A percentile compares a stretch with the other conserved stretches of the same genome.
Evolutionary conservation across 768 basidiomycete genomes (phyloP).

Genomic region (Boletales sp.): DNA sequence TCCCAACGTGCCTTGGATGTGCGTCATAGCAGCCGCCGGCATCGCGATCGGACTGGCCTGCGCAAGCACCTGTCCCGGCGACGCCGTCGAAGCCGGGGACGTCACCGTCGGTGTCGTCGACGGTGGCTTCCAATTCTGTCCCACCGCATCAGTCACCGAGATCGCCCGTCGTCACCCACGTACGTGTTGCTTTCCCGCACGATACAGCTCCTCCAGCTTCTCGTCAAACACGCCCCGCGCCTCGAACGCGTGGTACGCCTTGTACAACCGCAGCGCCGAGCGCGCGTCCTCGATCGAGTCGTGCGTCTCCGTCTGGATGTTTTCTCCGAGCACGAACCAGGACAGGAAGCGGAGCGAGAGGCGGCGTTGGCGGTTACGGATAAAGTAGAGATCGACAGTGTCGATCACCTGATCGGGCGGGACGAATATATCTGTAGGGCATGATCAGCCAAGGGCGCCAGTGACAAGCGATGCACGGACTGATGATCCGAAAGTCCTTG

Average conservation of each 20-base stretch:
- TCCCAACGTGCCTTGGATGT: neutral
- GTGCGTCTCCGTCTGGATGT: slow-evolving; percentile 91
- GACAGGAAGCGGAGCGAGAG: slow-evolving; percentile 90
- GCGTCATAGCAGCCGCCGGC: neutral
- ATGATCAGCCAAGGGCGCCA: neutral
- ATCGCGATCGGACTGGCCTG: slow-evolving; percentile 2
- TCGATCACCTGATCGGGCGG: slow-evolving; percentile 95
- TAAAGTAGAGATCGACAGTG: slow-evolving; percentile 94
- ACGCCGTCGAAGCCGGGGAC: neutral
- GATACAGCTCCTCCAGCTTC: slow-evolving; percentile 82
- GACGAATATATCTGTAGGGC: slow-evolving; percentile 79
- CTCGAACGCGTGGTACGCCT: slow-evolving; percentile 75
- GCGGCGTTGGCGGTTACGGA: slow-evolving; percentile 76
- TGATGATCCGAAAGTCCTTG: slow-evolving; percentile 98
- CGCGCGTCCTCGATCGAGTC: slow-evolving; percentile 98
- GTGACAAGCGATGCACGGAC: slow-evolving; percentile 43
- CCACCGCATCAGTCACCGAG: neutral
- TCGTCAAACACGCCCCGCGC: slow-evolving; percentile 76
- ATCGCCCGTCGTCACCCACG: slow-evolving; percentile 32
- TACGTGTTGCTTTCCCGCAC: slow-evolving; percentile 72
- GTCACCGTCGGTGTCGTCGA: slow-evolving; percentile 6
- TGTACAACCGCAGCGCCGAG: slow-evolving; percentile 81
- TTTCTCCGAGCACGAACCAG: slow-evolving; percentile 88
- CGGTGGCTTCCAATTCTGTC: slow-evolving; percentile 59
- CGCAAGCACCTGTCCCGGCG: neutral